Base-by-base conservation (phyloP, 257 asterid species). In the Fraxinus excelsior region DNA sequence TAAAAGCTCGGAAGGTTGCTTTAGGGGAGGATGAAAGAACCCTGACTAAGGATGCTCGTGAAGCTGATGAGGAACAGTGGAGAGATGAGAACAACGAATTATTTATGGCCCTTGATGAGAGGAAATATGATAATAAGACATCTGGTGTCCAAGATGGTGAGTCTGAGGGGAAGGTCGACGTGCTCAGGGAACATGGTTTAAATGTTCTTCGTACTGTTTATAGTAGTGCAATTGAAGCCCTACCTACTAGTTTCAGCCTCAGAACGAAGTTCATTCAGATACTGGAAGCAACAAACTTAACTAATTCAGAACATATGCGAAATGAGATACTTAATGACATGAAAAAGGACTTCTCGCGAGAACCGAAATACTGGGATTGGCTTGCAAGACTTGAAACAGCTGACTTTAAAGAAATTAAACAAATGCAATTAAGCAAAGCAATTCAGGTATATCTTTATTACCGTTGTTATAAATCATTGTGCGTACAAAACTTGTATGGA, bases 341-440 rank as follows among this genome's bases (percentile, higher is more conserved):
- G 91, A 87, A 83, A 86, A 81, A 81, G 78, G 94, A 91, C 75
- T 95, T 93, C 72, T 82, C 90, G 0, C 79, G 80, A 81, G 87
- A 88, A 26, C 94, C 97, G 16, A 42, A 37, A 32, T 95, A 91
- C 83, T 95, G 98, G 98, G 96, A 95, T 79, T 95, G 99, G 99
- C 89, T 91, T 65, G 98, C 98, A 19, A 88, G 96, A 81, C 80
- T 40, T 74, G 91, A 86, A 86, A 74, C 76, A 79, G 74, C 76
- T 32, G 87, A 77, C 53, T 51, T 51, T 12, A 83, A 82, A 72
- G 87, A 68, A 40, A 73, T 67, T 44, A 84, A 73, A 62, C 72
- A 84, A 49, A 62, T 81, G 73, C 86, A 81, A 70, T 77, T 92
- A 23, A 82, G 85, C 75, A 85, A 83, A 81, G 88, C 95, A 28